These are phyloP conservation scores for Chrysoporthe cubensis DNA, from an alignment of 2,329 filamentous ascomycete genomes.

Conservation along the genomic window DNA sequence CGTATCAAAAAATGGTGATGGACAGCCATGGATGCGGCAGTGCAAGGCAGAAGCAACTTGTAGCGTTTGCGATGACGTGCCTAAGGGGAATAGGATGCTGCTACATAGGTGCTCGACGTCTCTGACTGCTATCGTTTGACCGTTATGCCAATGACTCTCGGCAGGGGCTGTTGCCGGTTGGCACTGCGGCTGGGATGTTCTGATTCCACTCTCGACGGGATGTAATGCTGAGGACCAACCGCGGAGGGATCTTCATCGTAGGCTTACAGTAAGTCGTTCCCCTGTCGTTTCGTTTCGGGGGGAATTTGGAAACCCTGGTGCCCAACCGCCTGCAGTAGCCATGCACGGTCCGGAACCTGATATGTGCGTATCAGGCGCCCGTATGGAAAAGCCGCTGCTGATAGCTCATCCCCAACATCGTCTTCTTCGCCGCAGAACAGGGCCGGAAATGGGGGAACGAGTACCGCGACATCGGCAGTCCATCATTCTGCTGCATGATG, in stretches of 20 bases:
- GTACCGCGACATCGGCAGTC: background rate
- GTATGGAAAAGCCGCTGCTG: background rate
- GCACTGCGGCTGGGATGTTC: constrained; percentile 5
- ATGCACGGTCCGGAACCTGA: constrained; percentile 22
- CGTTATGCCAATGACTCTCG: constrained; percentile 22
- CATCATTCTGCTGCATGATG: constrained; percentile 3
- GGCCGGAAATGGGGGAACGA: background rate
- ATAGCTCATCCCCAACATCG: background rate
- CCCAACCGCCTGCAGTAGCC: constrained; percentile 14
- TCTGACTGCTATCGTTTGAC: constrained; percentile 22
- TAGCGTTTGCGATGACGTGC: background rate
- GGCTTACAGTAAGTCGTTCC: constrained; percentile 4
- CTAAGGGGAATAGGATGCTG: background rate
- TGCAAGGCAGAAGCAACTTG: background rate
- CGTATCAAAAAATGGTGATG: background rate
- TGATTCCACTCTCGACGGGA: background rate
- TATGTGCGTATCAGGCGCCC: constrained; percentile 9
- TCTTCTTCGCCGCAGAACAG: background rate
- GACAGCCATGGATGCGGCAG: background rate
- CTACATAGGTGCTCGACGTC: background rate
- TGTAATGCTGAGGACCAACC: constrained; percentile 5
- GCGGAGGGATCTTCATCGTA: constrained; percentile 16
- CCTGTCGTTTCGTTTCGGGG: constrained; percentile 25
- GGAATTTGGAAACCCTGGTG: constrained; percentile 16
- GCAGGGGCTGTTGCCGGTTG: constrained; percentile 18